These are phyloP conservation scores for Lecanicillium sp. DNA, from an alignment of 2,329 filamentous ascomycete species.

Conservation along the genomic window DNA sequence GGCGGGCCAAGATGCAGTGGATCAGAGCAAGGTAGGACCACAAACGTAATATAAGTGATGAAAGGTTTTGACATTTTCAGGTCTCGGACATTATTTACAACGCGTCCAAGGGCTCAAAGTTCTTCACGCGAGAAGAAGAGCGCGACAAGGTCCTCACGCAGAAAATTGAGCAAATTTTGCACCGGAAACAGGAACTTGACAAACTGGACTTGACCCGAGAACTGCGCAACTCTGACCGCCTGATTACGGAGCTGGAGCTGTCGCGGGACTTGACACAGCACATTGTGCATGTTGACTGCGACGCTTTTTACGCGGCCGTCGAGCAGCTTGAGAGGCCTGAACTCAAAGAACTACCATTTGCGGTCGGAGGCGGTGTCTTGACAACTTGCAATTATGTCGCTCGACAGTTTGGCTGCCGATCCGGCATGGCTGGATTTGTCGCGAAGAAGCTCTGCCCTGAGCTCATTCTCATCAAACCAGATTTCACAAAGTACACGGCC, in stretches of 20 bases:
- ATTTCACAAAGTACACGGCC: constrained; percentile 83
- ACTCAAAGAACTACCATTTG: constrained; percentile 79
- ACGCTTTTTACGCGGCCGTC: constrained; percentile 95
- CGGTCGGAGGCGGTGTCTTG: constrained; percentile 65
- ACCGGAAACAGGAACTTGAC: constrained; percentile 68
- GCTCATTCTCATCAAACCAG: constrained; percentile 72
- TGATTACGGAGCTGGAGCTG: constrained; percentile 71
- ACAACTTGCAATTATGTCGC: constrained; percentile 81
- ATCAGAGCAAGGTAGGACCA: constrained; percentile 66
- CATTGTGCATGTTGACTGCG: constrained; percentile 90
- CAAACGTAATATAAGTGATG: background rate
- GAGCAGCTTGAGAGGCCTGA: constrained; percentile 81
- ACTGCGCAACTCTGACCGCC: constrained; percentile 68
- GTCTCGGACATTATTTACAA: constrained; percentile 97
- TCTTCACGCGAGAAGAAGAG: constrained; percentile 82
- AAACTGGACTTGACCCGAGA: constrained; percentile 67
- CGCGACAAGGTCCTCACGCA: constrained; percentile 75
- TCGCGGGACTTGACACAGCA: constrained; percentile 74
- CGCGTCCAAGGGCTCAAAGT: constrained; percentile 92
- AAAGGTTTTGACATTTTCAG: constrained; percentile 24
- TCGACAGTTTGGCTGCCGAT: constrained; percentile 81
- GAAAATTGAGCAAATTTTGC: constrained; percentile 75
- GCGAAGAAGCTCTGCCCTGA: constrained; percentile 89
- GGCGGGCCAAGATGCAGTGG: constrained; percentile 86
- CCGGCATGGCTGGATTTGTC: constrained; percentile 93